Conservation (phyloP, 2,329 filamentous ascomycete species). For the Beauveria scarabaeidicola region DNA sequence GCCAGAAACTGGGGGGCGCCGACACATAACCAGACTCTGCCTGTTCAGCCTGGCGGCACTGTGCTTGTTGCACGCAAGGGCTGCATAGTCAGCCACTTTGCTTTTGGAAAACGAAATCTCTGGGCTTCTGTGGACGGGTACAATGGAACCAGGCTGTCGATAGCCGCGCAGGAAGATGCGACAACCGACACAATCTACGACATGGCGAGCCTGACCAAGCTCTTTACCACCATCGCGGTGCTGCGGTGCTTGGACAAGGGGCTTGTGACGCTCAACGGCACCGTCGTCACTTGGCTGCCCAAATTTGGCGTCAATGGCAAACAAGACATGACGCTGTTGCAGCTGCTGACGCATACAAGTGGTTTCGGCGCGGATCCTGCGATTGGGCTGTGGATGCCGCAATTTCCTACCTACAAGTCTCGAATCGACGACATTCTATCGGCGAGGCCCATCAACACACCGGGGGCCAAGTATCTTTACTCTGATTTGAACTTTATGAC, state of each 20-base stretch:
- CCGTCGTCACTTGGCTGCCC: slow-evolving; percentile 24
- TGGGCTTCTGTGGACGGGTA: slow-evolving; percentile 18
- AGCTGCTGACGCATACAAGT: slow-evolving; percentile 26
- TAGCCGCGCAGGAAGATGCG: slow-evolving; percentile 19
- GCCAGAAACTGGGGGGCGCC: slow-evolving; percentile 10
- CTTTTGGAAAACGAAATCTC: slow-evolving; percentile 19
- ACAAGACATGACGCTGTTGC: slow-evolving; percentile 23
- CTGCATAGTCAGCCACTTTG: slow-evolving; percentile 20
- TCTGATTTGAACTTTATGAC: slow-evolving; percentile 29
- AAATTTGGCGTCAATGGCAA: slow-evolving; percentile 25
- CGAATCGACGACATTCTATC: slow-evolving; percentile 20
- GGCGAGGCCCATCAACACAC: slow-evolving; percentile 18
- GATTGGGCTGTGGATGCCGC: slow-evolving; percentile 17
- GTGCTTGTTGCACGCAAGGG: slow-evolving; percentile 17
- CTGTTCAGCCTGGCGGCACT: slow-evolving; percentile 20
- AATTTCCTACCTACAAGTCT: slow-evolving; percentile 17
- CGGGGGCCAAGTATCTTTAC: slow-evolving; percentile 23
- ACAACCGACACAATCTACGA: slow-evolving; percentile 29
- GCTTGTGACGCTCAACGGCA: slow-evolving; percentile 18
- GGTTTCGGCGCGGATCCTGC: slow-evolving; percentile 23
- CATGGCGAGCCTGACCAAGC: slow-evolving; percentile 29
- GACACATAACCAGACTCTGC: slow-evolving; percentile 13
- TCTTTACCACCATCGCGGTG: slow-evolving; percentile 27
- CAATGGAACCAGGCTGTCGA: slow-evolving; percentile 22
- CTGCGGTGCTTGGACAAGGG: slow-evolving; percentile 23